Percentiles rank a stretch among this genome's conserved stretches.
Conservation (phyloP, 106 monocot genomes). For the Acorus calamus region DNA sequence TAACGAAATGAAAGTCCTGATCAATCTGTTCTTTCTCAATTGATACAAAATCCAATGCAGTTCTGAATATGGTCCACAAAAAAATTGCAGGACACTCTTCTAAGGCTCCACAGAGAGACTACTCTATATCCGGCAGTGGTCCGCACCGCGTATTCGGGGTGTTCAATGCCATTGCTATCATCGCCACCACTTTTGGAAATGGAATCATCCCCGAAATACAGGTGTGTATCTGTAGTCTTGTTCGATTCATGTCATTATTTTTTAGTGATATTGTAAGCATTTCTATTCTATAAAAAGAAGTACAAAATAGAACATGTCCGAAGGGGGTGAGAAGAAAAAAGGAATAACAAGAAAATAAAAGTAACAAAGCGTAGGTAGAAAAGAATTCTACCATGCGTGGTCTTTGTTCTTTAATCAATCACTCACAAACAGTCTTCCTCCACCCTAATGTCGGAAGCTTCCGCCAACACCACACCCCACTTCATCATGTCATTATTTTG, state of each 20-base stretch:
- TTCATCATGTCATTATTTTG: too few relatives aligned
- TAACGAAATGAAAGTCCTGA: background rate
- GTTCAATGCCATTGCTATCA: conserved; percentile 10
- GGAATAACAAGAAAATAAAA: too few relatives aligned
- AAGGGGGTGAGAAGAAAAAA: too few relatives aligned
- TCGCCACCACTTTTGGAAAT: conserved; percentile 14
- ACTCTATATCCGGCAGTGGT: background rate
- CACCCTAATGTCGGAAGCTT: too few relatives aligned
- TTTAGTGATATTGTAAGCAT: too few relatives aligned
- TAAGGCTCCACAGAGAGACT: conserved; percentile 1
- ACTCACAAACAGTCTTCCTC: too few relatives aligned
- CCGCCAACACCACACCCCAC: too few relatives aligned
- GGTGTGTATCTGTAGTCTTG: background rate
- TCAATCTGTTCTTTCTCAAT: background rate
- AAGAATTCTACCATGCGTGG: background rate
- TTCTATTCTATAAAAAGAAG: too few relatives aligned
- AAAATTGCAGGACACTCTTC: background rate
- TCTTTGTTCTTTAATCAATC: background rate
- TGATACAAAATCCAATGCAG: background rate
- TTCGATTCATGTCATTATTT: too few relatives aligned
- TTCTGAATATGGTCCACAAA: background rate
- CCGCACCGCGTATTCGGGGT: background rate
- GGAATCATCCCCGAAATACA: conserved; percentile 18
- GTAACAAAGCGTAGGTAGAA: too few relatives aligned
- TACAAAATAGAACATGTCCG: too few relatives aligned